Percentiles rank a stretch among this genome's conserved stretches.
phyloP scores from a whole-genome alignment of 1,139 yeast genomes.

The Pneumocystis oryctolagi region DNA sequence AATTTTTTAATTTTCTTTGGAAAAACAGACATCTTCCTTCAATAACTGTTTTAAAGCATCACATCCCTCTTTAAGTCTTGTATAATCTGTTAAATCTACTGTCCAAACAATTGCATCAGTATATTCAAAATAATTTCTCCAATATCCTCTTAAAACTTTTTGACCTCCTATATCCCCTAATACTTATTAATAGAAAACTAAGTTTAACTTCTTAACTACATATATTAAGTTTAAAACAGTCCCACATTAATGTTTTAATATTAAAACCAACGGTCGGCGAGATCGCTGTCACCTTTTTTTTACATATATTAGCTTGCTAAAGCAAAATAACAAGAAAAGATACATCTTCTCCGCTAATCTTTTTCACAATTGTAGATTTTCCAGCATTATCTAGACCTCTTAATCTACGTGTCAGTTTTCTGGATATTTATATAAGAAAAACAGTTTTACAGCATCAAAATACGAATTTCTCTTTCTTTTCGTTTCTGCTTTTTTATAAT shows the following conservation, averaged over 20 bases:
- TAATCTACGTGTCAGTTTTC: neutral
- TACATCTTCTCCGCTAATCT: slow-evolving; percentile 30
- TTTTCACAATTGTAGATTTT: slow-evolving; percentile 62
- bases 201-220: slow-evolving; percentile 18
- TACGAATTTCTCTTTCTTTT: slow-evolving; percentile 62
- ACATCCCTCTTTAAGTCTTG: slow-evolving; percentile 38
- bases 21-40: slow-evolving; percentile 36
- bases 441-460: slow-evolving; percentile 39
- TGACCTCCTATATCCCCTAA: slow-evolving; percentile 87
- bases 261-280: slow-evolving; percentile 43
- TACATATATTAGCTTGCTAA: neutral
- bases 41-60: slow-evolving; percentile 48
- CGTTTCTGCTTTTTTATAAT: slow-evolving; percentile 69
- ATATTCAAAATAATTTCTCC: slow-evolving; percentile 83
- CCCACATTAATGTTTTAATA: slow-evolving; percentile 28
- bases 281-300: slow-evolving; percentile 26
- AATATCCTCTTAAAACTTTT: slow-evolving; percentile 56
- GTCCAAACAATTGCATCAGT: slow-evolving; percentile 86
- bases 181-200: slow-evolving; percentile 17
- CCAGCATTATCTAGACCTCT: slow-evolving; percentile 81
- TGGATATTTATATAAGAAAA: neutral
- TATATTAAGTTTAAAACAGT: slow-evolving; percentile 28
- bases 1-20: neutral
- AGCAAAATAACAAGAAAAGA: neutral
- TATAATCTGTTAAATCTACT: slow-evolving; percentile 60